phyloP scores from a whole-genome alignment of 331 rosid genomes.

The Malus hybrid region DNA sequence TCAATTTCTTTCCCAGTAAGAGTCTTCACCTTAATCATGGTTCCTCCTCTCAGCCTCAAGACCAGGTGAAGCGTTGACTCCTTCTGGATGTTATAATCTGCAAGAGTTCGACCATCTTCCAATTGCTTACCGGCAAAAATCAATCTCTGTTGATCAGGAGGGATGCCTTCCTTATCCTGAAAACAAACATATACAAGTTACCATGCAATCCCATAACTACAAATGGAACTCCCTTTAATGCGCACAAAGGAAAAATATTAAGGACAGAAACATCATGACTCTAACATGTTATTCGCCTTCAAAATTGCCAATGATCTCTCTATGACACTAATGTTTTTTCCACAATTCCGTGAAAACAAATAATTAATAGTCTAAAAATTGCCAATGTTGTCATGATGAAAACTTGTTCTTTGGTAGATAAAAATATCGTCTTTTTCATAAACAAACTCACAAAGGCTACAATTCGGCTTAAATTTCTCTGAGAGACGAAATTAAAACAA shows the following conservation, averaged over 20 bases:
- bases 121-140: conserved; percentile 21
- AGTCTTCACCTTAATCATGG: conserved; percentile 83
- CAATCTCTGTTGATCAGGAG: conserved; percentile 22
- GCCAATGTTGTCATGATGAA: not conserved
- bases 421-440: not conserved
- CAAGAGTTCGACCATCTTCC: conserved; percentile 24
- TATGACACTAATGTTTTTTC: not conserved
- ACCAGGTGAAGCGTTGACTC: conserved; percentile 22
- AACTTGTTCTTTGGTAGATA: not conserved
- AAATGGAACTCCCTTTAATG: not conserved
- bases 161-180: conserved; percentile 33
- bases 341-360: not conserved
- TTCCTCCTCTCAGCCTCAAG: conserved; percentile 19
- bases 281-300: not conserved
- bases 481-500: not conserved
- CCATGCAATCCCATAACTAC: not conserved
- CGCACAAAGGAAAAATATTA: not conserved
- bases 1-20: conserved; percentile 90
- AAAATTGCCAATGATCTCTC: not conserved
- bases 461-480: not conserved
- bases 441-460: not conserved
- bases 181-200: conserved; percentile 1
- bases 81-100: conserved; percentile 20
- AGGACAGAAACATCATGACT: not conserved
- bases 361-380: not conserved